Conservation (phyloP, 2,329 filamentous ascomycete species). For the Aureobasidium namibiae region DNA sequence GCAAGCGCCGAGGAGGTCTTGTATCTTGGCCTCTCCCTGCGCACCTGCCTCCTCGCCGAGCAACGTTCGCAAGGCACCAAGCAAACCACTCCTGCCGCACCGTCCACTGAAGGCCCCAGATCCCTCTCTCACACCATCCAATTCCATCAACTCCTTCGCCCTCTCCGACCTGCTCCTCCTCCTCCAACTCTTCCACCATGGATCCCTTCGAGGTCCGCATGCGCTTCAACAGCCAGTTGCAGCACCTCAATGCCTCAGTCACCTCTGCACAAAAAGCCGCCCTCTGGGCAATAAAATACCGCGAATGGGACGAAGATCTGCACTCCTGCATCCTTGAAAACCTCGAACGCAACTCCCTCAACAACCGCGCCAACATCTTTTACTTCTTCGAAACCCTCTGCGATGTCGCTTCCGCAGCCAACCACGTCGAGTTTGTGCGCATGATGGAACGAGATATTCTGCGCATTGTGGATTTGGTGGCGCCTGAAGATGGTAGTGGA, state of each 20-base stretch:
- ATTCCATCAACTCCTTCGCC: neutral
- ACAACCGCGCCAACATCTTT: conserved; percentile 96
- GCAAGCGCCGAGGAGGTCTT: neutral
- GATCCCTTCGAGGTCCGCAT: conserved; percentile 97
- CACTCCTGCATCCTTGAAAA: conserved; percentile 97
- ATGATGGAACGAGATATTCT: conserved; percentile 96
- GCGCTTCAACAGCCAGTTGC: conserved; percentile 84
- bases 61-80: no score
- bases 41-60: no score
- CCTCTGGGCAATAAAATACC: conserved; percentile 87
- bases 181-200: conserved; percentile 34
- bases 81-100: no score
- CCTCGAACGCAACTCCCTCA: conserved; percentile 90
- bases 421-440: conserved; percentile 71
- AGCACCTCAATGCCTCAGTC: conserved; percentile 84
- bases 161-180: neutral
- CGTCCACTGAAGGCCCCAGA: no score
- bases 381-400: conserved; percentile 96
- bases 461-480: conserved; percentile 83
- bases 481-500: conserved; percentile 75
- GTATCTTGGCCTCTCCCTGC: neutral
- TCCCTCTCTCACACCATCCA: no score
- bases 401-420: conserved; percentile 70
- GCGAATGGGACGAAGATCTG: conserved; percentile 91
- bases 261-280: conserved; percentile 86